phyloP scores from a whole-genome alignment of 352 stramenopile species.

The Phytophthora parvispora region DNA sequence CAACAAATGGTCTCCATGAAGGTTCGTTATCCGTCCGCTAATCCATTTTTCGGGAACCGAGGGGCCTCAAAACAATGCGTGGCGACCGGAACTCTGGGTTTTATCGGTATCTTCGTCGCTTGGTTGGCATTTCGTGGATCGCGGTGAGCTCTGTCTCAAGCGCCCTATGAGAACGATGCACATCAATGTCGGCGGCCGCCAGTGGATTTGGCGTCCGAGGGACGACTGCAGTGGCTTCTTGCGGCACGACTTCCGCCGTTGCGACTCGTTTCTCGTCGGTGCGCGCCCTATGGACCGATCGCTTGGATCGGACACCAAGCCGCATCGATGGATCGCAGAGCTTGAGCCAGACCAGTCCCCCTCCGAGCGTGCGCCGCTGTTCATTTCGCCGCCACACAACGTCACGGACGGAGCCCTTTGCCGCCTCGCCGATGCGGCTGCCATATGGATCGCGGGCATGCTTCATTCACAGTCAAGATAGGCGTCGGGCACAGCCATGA shows the following conservation, averaged over 20 bases:
- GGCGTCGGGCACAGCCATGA: constrained; percentile 23
- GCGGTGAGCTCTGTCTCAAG: not conserved
- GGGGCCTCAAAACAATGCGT: not conserved
- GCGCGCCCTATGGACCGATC: constrained; percentile 16
- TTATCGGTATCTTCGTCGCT: too few species aligned
- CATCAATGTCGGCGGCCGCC: not conserved
- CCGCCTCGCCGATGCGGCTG: constrained; percentile 8
- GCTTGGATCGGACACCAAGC: constrained; percentile 19
- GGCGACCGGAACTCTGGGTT: not conserved
- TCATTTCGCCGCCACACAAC: constrained; percentile 5
- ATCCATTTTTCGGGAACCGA: not conserved
- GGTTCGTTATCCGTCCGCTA: not conserved
- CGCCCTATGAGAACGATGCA: not conserved
- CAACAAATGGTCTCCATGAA: not conserved
- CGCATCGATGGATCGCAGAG: not conserved
- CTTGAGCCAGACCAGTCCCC: not conserved
- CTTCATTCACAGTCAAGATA: constrained; percentile 23
- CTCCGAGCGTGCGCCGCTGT: constrained; percentile 4
- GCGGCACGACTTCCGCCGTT: not conserved
- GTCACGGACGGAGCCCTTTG: constrained; percentile 5
- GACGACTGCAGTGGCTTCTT: not conserved
- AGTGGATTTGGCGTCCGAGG: constrained; percentile 13
- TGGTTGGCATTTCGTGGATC: too few species aligned
- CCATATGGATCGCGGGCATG: constrained; percentile 25
- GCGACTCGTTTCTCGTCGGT: constrained; percentile 15